Percentiles rank a stretch among this genome's conserved stretches.
Evolutionary conservation across 1,284 basidiomycete genomes (phyloP).

Genomic region (Coriolopsis trogii): DNA sequence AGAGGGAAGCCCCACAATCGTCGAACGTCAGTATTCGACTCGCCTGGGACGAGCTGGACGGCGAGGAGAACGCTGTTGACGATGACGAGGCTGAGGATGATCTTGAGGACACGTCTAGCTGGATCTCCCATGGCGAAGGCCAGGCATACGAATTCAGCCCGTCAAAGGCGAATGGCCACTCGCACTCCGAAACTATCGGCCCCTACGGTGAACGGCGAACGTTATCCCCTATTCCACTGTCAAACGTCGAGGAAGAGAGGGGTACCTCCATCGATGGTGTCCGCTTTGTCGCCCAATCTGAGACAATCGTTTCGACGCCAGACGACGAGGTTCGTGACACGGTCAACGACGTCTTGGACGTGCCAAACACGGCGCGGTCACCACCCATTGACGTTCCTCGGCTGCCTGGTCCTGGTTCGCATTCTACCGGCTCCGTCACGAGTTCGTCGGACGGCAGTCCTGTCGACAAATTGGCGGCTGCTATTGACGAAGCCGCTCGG

Average conservation of each 20-base stretch:
- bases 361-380: conserved; percentile 36
- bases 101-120: conserved; percentile 40
- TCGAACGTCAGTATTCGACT: conserved; percentile 47
- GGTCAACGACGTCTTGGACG: conserved; percentile 33
- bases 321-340: conserved; percentile 33
- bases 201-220: conserved; percentile 34
- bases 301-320: conserved; percentile 17
- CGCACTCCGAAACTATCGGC: conserved; percentile 31
- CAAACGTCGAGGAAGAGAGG: conserved; percentile 20
- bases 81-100: conserved; percentile 30
- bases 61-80: conserved; percentile 30
- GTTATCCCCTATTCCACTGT: conserved; percentile 21
- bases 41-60: conserved; percentile 55
- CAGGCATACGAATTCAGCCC: conserved; percentile 33
- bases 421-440: conserved; percentile 40
- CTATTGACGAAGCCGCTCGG: conserved; percentile 40
- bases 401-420: conserved; percentile 31
- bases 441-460: conserved; percentile 56
- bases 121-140: conserved; percentile 52
- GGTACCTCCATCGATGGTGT: conserved; percentile 19
- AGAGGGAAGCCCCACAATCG: conserved; percentile 44
- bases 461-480: conserved; percentile 40
- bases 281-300: conserved; percentile 24
- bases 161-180: conserved; percentile 15
- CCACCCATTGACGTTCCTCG: conserved; percentile 37